phyloP scores from a whole-genome alignment of 305 asterid genomes.

The Fraxinus ornus region DNA sequence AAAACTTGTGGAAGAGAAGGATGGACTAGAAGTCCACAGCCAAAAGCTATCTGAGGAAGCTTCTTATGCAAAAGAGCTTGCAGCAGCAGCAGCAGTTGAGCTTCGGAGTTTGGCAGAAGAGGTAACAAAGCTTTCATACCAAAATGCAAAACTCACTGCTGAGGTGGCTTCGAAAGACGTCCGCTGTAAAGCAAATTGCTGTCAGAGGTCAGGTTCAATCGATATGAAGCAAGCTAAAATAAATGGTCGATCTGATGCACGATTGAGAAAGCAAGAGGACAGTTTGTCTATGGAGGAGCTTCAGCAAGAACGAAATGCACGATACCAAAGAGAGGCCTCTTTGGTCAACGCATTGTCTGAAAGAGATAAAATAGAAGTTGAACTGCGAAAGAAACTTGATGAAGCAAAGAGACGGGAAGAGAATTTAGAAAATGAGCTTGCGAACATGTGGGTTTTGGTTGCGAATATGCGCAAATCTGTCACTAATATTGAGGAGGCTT shows the following conservation, averaged over 20 bases:
- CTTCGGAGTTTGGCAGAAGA: constrained; percentile 81
- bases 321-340: constrained; percentile 78
- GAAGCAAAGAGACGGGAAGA: constrained; percentile 66
- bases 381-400: constrained; percentile 66
- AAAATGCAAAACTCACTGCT: constrained; percentile 61
- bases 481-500: constrained; percentile 26
- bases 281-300: constrained; percentile 58
- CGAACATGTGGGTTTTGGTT: constrained; percentile 63
- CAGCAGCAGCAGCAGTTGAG: constrained; percentile 84
- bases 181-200: constrained; percentile 43
- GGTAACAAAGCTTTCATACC: constrained; percentile 76
- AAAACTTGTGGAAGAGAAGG: constrained; percentile 57
- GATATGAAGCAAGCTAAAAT: constrained; percentile 39
- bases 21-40: constrained; percentile 54
- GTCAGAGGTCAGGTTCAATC: constrained; percentile 42
- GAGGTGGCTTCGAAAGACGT: constrained; percentile 47
- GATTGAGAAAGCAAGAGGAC: constrained; percentile 40
- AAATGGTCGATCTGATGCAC: constrained; percentile 33
- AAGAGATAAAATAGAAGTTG: constrained; percentile 73
- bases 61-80: constrained; percentile 77
- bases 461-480: constrained; percentile 48
- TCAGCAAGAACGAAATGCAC: constrained; percentile 57
- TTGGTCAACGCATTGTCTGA: constrained; percentile 77
- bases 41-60: constrained; percentile 69
- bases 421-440: constrained; percentile 64